These are phyloP conservation scores for Skeletonema grethae DNA, from an alignment of 108 stramenopile genomes.

Conservation along the genomic window DNA sequence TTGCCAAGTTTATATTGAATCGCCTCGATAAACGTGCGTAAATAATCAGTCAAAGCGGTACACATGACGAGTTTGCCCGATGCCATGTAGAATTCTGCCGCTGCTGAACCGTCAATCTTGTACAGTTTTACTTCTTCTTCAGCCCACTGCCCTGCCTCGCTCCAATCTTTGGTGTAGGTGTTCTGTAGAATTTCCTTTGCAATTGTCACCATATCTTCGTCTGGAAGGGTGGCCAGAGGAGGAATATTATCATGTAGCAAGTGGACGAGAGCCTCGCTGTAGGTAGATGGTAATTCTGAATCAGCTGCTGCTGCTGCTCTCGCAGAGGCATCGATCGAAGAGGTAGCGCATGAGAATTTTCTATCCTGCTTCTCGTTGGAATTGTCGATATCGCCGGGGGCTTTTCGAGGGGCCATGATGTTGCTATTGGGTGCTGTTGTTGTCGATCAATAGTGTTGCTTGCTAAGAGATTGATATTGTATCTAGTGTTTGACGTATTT, in stretches of 20 bases:
- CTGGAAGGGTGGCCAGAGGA: background rate
- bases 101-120: background rate
- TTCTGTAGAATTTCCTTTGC: slow-evolving; percentile 8
- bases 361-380: background rate
- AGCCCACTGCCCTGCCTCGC: slow-evolving; percentile 6
- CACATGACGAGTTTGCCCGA: background rate
- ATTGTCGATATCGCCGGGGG: no score
- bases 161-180: slow-evolving; percentile 9
- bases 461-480: no score
- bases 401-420: background rate
- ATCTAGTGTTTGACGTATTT: no score
- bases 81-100: background rate
- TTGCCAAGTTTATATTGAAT: slow-evolving; percentile 1
- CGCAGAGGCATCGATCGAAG: background rate
- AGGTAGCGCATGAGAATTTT: background rate
- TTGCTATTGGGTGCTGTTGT: no score
- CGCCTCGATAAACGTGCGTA: slow-evolving; percentile 15
- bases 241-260: background rate
- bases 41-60: background rate
- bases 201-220: background rate
- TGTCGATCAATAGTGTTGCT: no score
- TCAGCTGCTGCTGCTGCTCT: no score
- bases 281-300: background rate
- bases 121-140: background rate
- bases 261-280: background rate